Evolutionary conservation across 176 grass and related monocot genomes (phyloP), one percentile per base, ranked within the genome.

Genomic region (Cocos nucifera): DNA sequence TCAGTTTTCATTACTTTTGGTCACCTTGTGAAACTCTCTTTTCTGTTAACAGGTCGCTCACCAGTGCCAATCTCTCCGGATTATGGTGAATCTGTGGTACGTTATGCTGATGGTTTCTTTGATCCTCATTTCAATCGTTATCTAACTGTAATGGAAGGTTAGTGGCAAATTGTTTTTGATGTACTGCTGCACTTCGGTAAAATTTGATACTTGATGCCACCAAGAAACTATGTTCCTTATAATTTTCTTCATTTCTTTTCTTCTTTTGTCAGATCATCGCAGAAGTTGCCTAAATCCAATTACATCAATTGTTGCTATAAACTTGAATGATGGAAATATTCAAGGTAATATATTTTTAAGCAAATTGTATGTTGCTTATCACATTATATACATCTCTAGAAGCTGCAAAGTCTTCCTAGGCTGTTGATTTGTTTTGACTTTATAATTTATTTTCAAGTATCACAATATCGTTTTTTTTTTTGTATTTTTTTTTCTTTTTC

Each of bases 51-150:
- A 87, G 83, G 50, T 67, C 27, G 17, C 26, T 51, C 63, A 8
- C 86, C 86, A 59, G 23, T 79, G 55, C 86, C 91, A 69, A 64
- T 90, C 67, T 90, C 91, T 76, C 91, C 86, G 3, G 86, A 96
- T 78, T 90, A 90, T 85, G 72, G 80, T 69, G 86, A 67, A 15
- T 71, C 83, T 6, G 23, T 66, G 9, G 77, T 96, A 51, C 64
- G 73, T 83, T 96, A 87, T 80, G 91, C 86, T 65, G 91, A 96
- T 85, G 91, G 91, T 24, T 80, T 82, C 54, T 96, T 89, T 75
- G 86, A 96, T 77, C 80, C 80, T 68, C 83, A 84, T 81, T 96
- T 87, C 58, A 58, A 60, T 72, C 83, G 86, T 78, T 96, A 82
- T 82, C 28, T 96, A 72, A 84, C 86, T 65, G 64, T 96, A 72